phyloP scores from a whole-genome alignment of 305 asterid genomes.

The Fraxinus dipetala region DNA sequence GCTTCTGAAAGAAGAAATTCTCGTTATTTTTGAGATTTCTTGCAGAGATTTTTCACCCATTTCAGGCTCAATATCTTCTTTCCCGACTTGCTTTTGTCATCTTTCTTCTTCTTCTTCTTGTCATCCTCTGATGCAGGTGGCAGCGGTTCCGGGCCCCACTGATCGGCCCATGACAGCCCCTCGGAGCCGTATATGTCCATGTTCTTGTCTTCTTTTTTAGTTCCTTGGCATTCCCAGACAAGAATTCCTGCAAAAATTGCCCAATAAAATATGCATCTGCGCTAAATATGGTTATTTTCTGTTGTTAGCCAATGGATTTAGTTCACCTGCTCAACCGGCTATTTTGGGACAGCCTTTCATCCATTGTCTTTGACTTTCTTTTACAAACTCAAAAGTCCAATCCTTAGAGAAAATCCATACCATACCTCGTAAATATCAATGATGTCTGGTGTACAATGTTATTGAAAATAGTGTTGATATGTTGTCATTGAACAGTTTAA shows the following conservation, averaged over 20 bases:
- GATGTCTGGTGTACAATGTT: no score
- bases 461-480: no score
- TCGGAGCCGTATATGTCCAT: not conserved
- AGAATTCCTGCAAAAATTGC: not conserved
- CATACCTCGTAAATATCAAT: not conserved
- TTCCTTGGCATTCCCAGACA: not conserved
- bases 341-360: not conserved
- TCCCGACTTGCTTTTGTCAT: not conserved
- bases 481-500: no score
- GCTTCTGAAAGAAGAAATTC: not conserved
- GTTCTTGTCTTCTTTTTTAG: not conserved
- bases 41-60: constrained; percentile 1
- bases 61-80: constrained; percentile 5
- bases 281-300: not conserved
- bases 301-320: not conserved
- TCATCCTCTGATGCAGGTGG: not conserved
- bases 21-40: not conserved
- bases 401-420: not conserved
- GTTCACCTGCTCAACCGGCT: not conserved
- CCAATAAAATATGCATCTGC: not conserved
- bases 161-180: not conserved
- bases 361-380: not conserved
- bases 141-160: not conserved
- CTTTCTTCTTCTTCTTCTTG: not conserved
- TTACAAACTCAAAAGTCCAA: not conserved